Conservation (phyloP, 805 yeast genomes). For the Sugiyamaella boreocaroliniensis region DNA sequence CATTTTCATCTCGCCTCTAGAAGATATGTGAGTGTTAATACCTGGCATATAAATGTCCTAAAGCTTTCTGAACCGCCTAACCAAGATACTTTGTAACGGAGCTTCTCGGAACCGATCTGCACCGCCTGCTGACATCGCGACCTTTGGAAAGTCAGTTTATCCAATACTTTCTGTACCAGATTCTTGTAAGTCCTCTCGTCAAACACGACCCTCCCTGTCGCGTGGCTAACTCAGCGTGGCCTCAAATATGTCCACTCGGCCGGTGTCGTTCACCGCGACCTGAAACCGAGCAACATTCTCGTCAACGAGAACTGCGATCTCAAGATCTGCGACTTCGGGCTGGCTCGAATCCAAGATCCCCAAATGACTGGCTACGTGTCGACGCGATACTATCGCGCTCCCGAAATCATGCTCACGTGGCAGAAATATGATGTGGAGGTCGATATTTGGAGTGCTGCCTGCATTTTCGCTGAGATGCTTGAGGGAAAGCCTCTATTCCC, state of each 20-base stretch:
- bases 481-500: conserved; percentile 97
- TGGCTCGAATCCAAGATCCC: conserved; percentile 95
- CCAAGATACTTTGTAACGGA: conserved; percentile 77
- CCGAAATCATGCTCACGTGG: conserved; percentile 98
- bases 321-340: conserved; percentile 88
- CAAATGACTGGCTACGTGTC: conserved; percentile 99
- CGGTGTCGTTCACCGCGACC: conserved; percentile 84
- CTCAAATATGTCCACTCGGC: conserved; percentile 87
- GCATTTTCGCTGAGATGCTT: conserved; percentile 95
- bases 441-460: conserved; percentile 97
- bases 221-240: conserved; percentile 55
- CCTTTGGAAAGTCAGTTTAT: conserved; percentile 95
- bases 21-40: conserved; percentile 67
- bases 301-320: conserved; percentile 87
- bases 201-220: no score
- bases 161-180: conserved; percentile 94
- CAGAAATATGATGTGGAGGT: conserved; percentile 95
- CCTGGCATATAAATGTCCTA: no score
- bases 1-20: conserved; percentile 87
- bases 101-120: conserved; percentile 93
- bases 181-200: conserved; percentile 32
- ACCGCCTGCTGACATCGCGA: conserved; percentile 80
- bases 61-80: conserved; percentile 31
- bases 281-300: conserved; percentile 73
- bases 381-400: conserved; percentile 93